Conservation (phyloP, 2,329 filamentous ascomycete genomes). For the Esteya vermicola region DNA sequence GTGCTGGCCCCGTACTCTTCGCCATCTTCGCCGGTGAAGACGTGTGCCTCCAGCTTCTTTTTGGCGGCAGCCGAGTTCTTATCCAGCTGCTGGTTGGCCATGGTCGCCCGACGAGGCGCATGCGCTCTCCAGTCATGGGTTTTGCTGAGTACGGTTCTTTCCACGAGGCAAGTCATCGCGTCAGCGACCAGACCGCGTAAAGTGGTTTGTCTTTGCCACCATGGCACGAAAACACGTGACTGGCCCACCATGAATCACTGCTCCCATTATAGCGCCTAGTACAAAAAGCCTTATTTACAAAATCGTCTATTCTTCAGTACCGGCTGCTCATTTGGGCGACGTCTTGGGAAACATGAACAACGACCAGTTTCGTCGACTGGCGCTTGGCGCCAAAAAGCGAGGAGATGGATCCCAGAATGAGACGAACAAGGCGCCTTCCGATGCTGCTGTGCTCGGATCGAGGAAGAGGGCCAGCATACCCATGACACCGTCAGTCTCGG, state of each 20-base stretch:
- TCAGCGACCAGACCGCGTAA: conserved; percentile 4
- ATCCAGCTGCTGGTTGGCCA: conserved; percentile 43
- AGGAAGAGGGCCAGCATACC: conserved; percentile 69
- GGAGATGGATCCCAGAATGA: conserved; percentile 12
- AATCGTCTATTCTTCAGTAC: no score
- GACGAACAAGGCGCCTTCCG: conserved; percentile 23
- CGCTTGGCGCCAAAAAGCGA: conserved; percentile 31
- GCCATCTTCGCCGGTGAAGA: conserved; percentile 67
- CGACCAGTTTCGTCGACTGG: conserved; percentile 75
- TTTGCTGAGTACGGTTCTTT: not conserved
- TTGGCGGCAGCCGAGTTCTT: conserved; percentile 48
- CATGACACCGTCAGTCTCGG: conserved; percentile 75
- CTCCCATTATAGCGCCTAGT: no score
- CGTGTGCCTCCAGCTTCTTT: conserved; percentile 50
- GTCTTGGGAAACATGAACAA: conserved; percentile 81
- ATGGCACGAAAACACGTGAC: conserved; percentile 11
- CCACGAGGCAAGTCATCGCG: not conserved
- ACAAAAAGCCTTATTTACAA: no score
- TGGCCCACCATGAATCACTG: not conserved
- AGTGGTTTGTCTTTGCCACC: conserved; percentile 3
- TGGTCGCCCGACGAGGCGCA: conserved; percentile 14
- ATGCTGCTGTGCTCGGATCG: conserved; percentile 50
- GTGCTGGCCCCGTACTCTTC: conserved; percentile 82
- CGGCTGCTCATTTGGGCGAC: no score
- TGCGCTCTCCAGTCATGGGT: not conserved